Base-by-base conservation (phyloP, 345 rosid genomes). In the Rhizophora apiculata region DNA sequence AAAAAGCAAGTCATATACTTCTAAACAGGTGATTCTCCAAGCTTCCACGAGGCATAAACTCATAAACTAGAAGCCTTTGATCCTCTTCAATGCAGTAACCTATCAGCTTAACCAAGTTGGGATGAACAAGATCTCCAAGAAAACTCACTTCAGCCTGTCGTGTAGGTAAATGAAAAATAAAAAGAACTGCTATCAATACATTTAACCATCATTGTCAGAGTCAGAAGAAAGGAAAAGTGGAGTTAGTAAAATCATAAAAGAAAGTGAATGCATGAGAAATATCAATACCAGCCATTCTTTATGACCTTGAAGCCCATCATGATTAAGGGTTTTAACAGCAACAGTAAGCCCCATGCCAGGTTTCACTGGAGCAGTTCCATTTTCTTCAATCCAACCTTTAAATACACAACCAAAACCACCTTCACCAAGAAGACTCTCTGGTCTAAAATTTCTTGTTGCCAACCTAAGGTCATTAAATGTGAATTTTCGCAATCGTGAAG, bases 241-340 rank as follows among this genome's bases (percentile, higher is more conserved):
- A 26, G 51, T 13, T 0, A 4, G 16, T 27, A 27, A 32, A 22
- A 37, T 54, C 9, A 49, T 11, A 54, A 43, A 57, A n/a, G n/a
- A 58, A 54, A 63, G 6, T 9, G 34, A 76, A 63, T 26, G 43
- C 39, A 54, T 34, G 32, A 55, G 74, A 60, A 65, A 62, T 70
- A 55, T 52, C 66, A 78, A 68, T 79, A 94, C 98, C 92, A 91
- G 95, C 98, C 98, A 94, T 71, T 93, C 98, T 83, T 89, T 91
- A 72, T 94, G 98, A 74, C 98, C 98, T 81, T 94, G 97, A 79
- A 94, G 93, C 68, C 98, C 97, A 79, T 94, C 98, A 74, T 91
- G 98, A 76, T 94, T 94, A 69, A 94, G 91, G 71, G 96, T 94
- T 78, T 94, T 94, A 72, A 94, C 97, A 10, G 97, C 98, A 60